Conservation (phyloP, 2,329 filamentous ascomycete species). For the Truncatella angustata region DNA sequence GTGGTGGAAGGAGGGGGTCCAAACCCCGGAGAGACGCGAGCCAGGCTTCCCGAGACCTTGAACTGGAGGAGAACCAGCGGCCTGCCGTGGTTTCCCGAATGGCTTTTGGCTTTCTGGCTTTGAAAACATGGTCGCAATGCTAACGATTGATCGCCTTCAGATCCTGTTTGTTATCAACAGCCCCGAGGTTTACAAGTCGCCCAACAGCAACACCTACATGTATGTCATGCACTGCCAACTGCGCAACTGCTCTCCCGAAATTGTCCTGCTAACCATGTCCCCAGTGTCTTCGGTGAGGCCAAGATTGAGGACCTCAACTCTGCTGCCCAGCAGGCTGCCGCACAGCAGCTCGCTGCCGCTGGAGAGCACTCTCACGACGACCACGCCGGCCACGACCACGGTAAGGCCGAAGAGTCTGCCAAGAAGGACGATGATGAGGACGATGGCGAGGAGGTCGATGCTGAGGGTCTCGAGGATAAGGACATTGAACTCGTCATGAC, state of each 20-base stretch:
- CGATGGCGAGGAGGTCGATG: slow-evolving; percentile 93
- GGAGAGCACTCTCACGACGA: slow-evolving; percentile 60
- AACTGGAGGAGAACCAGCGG: too few relatives aligned
- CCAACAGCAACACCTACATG: slow-evolving; percentile 99
- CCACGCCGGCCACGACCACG: slow-evolving; percentile 70
- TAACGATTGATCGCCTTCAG: slow-evolving; percentile 43
- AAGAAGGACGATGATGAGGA: slow-evolving; percentile 87
- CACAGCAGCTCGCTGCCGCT: slow-evolving; percentile 85
- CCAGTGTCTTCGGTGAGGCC: slow-evolving; percentile 97
- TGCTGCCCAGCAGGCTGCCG: slow-evolving; percentile 91
- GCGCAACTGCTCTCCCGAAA: too few relatives aligned
- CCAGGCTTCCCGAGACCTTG: background rate
- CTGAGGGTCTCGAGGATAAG: slow-evolving; percentile 93
- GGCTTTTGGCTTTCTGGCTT: background rate
- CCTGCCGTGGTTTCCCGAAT: too few relatives aligned
- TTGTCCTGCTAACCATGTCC: slow-evolving; percentile 8
- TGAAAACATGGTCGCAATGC: slow-evolving; percentile 11
- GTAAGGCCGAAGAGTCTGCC: slow-evolving; percentile 61
- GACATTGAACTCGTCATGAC: slow-evolving; percentile 99
- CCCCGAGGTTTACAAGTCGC: slow-evolving; percentile 99
- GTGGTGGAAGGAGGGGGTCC: too few relatives aligned
- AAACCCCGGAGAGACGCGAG: too few relatives aligned
- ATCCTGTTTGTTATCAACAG: slow-evolving; percentile 99
- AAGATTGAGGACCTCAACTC: slow-evolving; percentile 99
- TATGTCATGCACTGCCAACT: slow-evolving; percentile 56